A percentile compares a stretch with the other conserved stretches of the same genome.
These are phyloP conservation scores for Eleusine indica DNA, from an alignment of 176 grass and related monocot genomes.

Conservation along the genomic window DNA sequence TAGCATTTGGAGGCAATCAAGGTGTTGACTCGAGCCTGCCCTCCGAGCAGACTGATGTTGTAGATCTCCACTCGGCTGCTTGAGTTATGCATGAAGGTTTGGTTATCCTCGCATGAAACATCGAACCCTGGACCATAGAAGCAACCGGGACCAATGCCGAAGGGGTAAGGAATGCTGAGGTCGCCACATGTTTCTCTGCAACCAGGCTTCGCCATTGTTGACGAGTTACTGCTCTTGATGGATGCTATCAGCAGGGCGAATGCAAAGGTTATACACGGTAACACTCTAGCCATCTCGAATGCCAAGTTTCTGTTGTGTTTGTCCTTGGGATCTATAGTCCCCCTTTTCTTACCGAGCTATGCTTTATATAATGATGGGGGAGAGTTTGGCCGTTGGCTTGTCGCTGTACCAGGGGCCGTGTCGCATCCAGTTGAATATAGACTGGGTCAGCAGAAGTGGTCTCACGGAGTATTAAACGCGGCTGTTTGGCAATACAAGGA, in stretches of 20 bases:
- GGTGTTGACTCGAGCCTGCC: conserved; percentile 19
- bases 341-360: neutral
- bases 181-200: conserved; percentile 38
- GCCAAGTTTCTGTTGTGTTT: neutral
- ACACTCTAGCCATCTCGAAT: conserved; percentile 10
- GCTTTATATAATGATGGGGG: conserved; percentile 27
- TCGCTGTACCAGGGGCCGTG: neutral
- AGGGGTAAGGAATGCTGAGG: conserved; percentile 44
- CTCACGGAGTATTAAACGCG: neutral
- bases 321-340: neutral
- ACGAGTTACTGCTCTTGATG: conserved; percentile 27
- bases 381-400: neutral
- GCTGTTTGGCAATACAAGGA: neutral
- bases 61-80: conserved; percentile 23
- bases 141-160: conserved; percentile 45
- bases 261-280: conserved; percentile 26
- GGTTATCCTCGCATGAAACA: conserved; percentile 40
- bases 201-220: conserved; percentile 30
- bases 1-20: conserved; percentile 37
- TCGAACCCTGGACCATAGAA: conserved; percentile 24
- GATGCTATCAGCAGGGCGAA: conserved; percentile 27
- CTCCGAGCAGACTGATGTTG: conserved; percentile 22
- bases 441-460: conserved; percentile 9
- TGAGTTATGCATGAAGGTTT: conserved; percentile 15
- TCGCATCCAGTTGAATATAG: neutral